phyloP scores from a whole-genome alignment of 495 filamentous ascomycete species.

The Penicillium lividum region DNA sequence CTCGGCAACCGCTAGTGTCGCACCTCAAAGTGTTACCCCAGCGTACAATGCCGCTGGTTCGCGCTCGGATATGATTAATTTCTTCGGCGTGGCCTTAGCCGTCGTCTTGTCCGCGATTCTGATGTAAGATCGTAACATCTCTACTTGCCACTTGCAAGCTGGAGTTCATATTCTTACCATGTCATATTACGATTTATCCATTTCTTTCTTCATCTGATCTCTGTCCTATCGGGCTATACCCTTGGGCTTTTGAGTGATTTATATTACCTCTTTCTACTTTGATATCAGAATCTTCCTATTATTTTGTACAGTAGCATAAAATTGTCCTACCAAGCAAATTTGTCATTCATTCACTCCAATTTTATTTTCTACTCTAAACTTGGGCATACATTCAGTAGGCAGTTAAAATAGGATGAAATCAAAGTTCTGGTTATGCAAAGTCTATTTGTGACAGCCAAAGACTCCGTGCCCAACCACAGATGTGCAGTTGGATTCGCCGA shows the following conservation, averaged over 20 bases:
- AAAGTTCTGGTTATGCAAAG: too few relatives aligned
- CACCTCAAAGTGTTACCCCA: conserved; percentile 14
- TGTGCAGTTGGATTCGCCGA: not conserved
- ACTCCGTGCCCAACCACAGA: not conserved
- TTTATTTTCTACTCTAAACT: not conserved
- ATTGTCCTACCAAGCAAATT: not conserved
- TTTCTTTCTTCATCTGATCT: not conserved
- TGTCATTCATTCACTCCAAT: not conserved
- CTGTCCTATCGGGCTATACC: not conserved
- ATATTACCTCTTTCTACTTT: not conserved
- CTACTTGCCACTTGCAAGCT: not conserved
- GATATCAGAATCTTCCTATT: not conserved
- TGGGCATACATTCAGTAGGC: not conserved
- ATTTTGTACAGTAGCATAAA: not conserved
- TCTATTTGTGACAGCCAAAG: too few relatives aligned
- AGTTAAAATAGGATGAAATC: too few relatives aligned
- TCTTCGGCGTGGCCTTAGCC: conserved; percentile 10
- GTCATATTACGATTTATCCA: conserved; percentile 7
- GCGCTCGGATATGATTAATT: conserved; percentile 3
- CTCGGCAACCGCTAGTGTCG: conserved; percentile 21
- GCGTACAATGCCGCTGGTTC: conserved; percentile 11
- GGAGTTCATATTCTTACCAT: not conserved
- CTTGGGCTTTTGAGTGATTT: not conserved
- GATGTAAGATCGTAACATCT: conserved; percentile 7
- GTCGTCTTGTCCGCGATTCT: conserved; percentile 16